These are phyloP conservation scores for Paspalum vaginatum DNA, from an alignment of 176 grass and related monocot genomes.

Conservation along the genomic window DNA sequence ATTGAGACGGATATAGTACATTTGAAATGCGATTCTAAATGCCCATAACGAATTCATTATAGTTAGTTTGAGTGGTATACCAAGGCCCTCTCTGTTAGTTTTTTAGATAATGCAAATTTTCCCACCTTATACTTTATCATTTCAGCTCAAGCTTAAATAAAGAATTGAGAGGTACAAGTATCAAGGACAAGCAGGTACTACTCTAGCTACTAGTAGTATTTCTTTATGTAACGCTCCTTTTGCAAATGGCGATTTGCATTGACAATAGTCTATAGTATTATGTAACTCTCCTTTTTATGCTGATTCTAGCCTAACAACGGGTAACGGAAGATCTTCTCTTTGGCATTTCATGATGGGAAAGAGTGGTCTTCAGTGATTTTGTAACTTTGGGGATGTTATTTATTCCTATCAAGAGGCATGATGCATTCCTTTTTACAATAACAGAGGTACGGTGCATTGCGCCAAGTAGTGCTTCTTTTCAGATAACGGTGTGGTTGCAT, in stretches of 20 bases:
- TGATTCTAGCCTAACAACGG: slow-evolving; percentile 34
- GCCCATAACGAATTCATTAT: neutral
- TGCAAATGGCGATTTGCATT: too few species aligned
- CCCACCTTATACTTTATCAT: too few species aligned
- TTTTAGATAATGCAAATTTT: too few species aligned
- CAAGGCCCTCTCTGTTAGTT: too few species aligned
- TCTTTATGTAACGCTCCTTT: too few species aligned
- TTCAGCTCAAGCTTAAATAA: too few species aligned
- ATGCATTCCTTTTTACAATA: neutral
- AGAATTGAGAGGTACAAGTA: too few species aligned
- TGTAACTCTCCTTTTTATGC: slow-evolving; percentile 35
- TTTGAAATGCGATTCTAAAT: too few species aligned
- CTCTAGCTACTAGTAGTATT: too few species aligned
- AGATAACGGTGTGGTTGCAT: neutral
- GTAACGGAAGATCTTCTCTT: slow-evolving; percentile 8
- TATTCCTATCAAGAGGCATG: neutral
- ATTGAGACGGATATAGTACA: too few species aligned
- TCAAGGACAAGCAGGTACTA: too few species aligned
- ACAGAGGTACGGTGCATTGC: neutral
- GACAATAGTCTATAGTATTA: neutral
- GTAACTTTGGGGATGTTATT: slow-evolving; percentile 27
- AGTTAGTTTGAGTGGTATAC: neutral
- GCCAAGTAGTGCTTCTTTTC: neutral
- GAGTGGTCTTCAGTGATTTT: neutral
- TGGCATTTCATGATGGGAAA: neutral